These are phyloP conservation scores for Aspergillus bombycis DNA, from an alignment of 2,329 filamentous ascomycete genomes.

Conservation along the genomic window DNA sequence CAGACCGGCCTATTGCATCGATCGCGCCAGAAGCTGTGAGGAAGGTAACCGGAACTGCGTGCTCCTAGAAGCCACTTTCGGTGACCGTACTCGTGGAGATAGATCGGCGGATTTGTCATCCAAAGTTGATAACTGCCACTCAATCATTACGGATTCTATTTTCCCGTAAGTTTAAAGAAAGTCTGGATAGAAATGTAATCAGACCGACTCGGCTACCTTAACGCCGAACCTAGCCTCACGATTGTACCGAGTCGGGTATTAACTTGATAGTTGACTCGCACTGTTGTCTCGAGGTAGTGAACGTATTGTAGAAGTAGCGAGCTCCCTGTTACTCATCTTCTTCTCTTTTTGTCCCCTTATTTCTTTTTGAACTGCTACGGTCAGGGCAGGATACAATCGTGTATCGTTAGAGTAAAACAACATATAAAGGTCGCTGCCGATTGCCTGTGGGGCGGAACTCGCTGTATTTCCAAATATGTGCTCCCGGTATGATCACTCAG, in stretches of 20 bases:
- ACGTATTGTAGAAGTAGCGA: neutral
- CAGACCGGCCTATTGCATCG: slow-evolving; percentile 3
- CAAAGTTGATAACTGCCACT: slow-evolving; percentile 1
- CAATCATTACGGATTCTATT: slow-evolving; percentile 39
- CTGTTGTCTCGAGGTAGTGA: neutral
- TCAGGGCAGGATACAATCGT: neutral
- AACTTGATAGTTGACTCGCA: neutral
- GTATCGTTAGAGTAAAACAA: slow-evolving; percentile 15
- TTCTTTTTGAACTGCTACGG: neutral
- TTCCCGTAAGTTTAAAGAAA: slow-evolving; percentile 31
- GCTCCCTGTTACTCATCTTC: neutral
- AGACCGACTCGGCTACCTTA: slow-evolving; percentile 23
- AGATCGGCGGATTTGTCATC: slow-evolving; percentile 42
- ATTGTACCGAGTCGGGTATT: slow-evolving; percentile 1
- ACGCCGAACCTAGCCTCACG: slow-evolving; percentile 23
- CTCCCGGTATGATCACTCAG: slow-evolving; percentile 33
- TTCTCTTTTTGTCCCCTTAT: neutral
- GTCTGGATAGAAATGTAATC: slow-evolving; percentile 19
- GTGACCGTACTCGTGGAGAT: slow-evolving; percentile 38
- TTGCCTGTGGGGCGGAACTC: slow-evolving; percentile 31
- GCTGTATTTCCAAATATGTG: slow-evolving; percentile 38
- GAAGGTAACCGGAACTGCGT: slow-evolving; percentile 11
- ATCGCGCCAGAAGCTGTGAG: slow-evolving; percentile 20
- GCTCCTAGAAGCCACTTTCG: slow-evolving; percentile 23
- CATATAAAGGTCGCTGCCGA: slow-evolving; percentile 27